A percentile compares a stretch with the other conserved stretches of the same genome.
phyloP scores from a whole-genome alignment of 2,329 filamentous ascomycete species.

The Thermothelomyces thermophilus region DNA sequence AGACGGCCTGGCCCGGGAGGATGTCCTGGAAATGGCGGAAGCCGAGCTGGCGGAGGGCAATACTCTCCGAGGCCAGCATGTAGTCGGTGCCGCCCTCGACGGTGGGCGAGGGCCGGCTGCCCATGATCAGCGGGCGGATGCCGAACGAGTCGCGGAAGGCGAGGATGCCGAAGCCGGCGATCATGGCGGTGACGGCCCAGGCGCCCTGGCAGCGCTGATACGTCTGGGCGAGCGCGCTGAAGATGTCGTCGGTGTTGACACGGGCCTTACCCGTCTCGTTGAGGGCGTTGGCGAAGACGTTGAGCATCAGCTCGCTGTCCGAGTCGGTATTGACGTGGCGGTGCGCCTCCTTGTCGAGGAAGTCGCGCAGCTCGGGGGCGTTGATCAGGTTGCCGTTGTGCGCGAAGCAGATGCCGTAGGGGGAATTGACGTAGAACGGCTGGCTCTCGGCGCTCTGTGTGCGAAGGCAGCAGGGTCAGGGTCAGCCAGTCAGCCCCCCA shows the following conservation, averaged over 20 bases:
- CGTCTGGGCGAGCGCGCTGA: slow-evolving; percentile 64
- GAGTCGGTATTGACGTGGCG: slow-evolving; percentile 87
- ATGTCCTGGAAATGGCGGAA: slow-evolving; percentile 73
- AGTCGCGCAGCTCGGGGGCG: slow-evolving; percentile 59
- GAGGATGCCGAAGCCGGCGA: slow-evolving; percentile 74
- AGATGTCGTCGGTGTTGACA: slow-evolving; percentile 75
- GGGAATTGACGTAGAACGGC: slow-evolving; percentile 86
- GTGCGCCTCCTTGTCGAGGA: slow-evolving; percentile 71
- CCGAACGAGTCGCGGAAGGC: slow-evolving; percentile 73
- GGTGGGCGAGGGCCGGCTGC: slow-evolving; percentile 61
- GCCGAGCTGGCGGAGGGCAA: slow-evolving; percentile 74
- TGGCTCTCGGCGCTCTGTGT: slow-evolving; percentile 69
- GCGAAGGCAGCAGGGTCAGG: not conserved
- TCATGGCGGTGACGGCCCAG: slow-evolving; percentile 78
- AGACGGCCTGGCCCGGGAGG: slow-evolving; percentile 75
- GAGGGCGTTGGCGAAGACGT: slow-evolving; percentile 78
- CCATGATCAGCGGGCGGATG: slow-evolving; percentile 76
- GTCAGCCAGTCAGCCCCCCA: slow-evolving; percentile 30
- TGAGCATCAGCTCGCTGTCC: slow-evolving; percentile 81
- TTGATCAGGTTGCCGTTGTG: slow-evolving; percentile 89
- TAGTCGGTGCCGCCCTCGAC: slow-evolving; percentile 65
- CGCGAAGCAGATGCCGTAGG: slow-evolving; percentile 69
- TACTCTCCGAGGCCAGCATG: slow-evolving; percentile 85
- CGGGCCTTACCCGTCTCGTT: slow-evolving; percentile 80
- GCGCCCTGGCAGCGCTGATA: slow-evolving; percentile 70